phyloP scores from a whole-genome alignment of 202 grass and related monocot genomes.

The Hordeum pubiflorum region DNA sequence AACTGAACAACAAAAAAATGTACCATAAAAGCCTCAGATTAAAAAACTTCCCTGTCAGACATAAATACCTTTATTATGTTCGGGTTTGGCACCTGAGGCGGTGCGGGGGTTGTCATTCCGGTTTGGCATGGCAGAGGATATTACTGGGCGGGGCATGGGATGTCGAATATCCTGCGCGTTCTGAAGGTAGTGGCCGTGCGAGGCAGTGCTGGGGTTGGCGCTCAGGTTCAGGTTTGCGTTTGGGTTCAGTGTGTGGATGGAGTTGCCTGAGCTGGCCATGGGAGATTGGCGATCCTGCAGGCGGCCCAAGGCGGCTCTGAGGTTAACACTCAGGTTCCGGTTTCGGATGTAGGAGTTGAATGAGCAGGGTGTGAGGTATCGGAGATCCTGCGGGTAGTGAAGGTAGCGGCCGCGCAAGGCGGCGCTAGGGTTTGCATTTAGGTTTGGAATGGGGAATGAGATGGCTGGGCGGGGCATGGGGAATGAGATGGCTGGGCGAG shows the following conservation, averaged over 20 bases:
- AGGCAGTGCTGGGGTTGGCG: neutral
- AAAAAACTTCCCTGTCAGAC: neutral
- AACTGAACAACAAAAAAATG: neutral
- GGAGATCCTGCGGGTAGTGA: conserved; percentile 44
- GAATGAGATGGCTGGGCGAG: conserved; percentile 42
- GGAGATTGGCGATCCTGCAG: conserved; percentile 28
- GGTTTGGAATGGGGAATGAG: conserved; percentile 34
- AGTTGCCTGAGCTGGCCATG: conserved; percentile 38
- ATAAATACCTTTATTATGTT: neutral
- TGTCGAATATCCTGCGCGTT: conserved; percentile 35
- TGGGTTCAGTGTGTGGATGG: conserved; percentile 31
- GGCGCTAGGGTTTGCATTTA: conserved; percentile 8
- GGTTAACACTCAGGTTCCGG: neutral
- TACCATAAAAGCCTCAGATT: neutral
- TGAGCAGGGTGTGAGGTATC: conserved; percentile 24
- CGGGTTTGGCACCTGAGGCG: neutral
- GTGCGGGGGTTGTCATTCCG: conserved; percentile 23
- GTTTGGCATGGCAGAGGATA: conserved; percentile 42
- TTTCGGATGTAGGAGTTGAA: conserved; percentile 16
- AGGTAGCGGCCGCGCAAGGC: conserved; percentile 23
- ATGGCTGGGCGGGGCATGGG: neutral
- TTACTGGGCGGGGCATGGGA: conserved; percentile 34
- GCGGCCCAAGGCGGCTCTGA: neutral
- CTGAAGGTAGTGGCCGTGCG: conserved; percentile 45
- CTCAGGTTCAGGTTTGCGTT: conserved; percentile 4